These are phyloP conservation scores for Chlorella variabilis DNA, from an alignment of 163 green algal genomes.

Conservation along the genomic window DNA sequence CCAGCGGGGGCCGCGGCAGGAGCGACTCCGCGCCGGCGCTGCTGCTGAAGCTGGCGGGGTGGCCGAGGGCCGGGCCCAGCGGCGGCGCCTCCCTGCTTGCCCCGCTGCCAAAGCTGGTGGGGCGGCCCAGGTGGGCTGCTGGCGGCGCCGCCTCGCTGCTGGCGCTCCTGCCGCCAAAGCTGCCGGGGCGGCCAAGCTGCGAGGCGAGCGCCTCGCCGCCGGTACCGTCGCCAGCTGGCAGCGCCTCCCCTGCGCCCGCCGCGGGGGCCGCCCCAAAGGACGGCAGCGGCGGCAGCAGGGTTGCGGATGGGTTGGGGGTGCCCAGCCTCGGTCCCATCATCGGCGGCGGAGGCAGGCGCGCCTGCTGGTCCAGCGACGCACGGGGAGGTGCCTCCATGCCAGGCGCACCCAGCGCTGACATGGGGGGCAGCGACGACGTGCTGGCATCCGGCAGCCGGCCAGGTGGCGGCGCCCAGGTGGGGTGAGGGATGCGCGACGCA, in stretches of 20 bases:
- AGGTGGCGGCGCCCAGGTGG: constrained; percentile 3
- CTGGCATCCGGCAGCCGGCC: too few relatives aligned
- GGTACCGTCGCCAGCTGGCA: background rate
- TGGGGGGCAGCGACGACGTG: background rate
- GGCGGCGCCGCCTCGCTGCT: too few relatives aligned
- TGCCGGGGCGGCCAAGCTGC: background rate
- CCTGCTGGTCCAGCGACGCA: background rate
- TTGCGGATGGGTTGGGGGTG: background rate
- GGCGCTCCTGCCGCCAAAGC: too few relatives aligned
- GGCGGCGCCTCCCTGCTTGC: too few relatives aligned
- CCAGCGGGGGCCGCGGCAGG: background rate
- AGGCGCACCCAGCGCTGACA: too few relatives aligned
- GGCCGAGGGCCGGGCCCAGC: too few relatives aligned
- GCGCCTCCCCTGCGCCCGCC: background rate
- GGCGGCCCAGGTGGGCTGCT: too few relatives aligned
- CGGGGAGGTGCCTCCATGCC: background rate
- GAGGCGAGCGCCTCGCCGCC: too few relatives aligned
- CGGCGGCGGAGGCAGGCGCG: background rate
- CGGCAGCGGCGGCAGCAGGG: background rate
- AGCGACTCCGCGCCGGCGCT: background rate
- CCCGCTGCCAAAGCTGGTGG: too few relatives aligned
- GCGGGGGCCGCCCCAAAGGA: background rate
- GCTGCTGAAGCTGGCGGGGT: too few relatives aligned
- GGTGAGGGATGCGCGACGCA: background rate
- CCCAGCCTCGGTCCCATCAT: background rate